These are phyloP conservation scores for Penium margaritaceum DNA, from an alignment of 139 green algal genomes.

Conservation along the genomic window DNA sequence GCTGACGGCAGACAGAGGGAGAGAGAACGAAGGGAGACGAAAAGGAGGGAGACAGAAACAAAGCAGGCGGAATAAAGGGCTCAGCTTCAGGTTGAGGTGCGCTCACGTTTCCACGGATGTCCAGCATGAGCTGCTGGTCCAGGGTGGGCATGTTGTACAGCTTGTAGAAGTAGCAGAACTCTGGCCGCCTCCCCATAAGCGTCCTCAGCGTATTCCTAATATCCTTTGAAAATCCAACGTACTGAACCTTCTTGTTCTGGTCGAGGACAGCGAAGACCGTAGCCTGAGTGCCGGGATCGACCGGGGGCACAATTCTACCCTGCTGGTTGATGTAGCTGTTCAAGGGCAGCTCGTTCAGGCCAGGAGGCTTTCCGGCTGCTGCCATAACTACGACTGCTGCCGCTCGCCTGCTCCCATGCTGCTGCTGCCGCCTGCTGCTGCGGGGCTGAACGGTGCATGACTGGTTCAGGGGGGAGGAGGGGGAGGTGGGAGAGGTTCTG, in stretches of 20 bases:
- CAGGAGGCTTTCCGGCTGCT: not conserved
- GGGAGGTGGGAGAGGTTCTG: no score
- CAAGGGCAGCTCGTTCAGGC: conserved; percentile 37
- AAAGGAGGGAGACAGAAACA: no score
- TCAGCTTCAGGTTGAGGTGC: no score
- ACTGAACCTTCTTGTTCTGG: conserved; percentile 73
- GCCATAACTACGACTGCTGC: no score
- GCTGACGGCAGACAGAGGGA: no score
- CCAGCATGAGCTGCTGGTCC: conserved; percentile 73
- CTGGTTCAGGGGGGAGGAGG: no score
- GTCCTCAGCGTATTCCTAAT: conserved; percentile 70
- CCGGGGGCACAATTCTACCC: conserved; percentile 24
- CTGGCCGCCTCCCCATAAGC: conserved; percentile 67
- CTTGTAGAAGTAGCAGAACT: conserved; percentile 77
- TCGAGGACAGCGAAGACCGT: conserved; percentile 81
- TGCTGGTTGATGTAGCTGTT: conserved; percentile 35
- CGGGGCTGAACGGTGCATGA: no score
- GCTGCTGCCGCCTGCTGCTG: no score
- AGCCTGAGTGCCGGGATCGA: conserved; percentile 49
- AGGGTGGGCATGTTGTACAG: conserved; percentile 51
- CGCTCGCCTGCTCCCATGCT: no score
- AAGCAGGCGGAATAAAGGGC: no score
- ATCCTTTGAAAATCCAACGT: conserved; percentile 78
- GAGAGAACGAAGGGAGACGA: no score
- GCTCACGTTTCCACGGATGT: conserved; percentile 23